Evolutionary conservation across 495 filamentous ascomycete genomes (phyloP).

Genomic region (Penicillium canariense): DNA sequence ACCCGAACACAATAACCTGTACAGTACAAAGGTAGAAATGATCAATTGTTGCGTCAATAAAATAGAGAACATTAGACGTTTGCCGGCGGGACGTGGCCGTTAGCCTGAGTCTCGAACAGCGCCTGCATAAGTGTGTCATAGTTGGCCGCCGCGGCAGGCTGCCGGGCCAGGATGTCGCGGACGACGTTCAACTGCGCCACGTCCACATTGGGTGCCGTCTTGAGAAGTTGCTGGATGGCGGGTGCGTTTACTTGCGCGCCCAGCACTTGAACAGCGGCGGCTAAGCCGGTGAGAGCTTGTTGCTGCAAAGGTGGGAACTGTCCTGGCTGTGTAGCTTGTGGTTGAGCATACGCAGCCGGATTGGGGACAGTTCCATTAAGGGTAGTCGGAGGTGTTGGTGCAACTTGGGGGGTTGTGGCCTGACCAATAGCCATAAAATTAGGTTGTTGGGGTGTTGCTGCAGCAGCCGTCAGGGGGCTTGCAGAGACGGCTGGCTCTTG

Average conservation of each 20-base stretch:
- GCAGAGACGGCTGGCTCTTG: constrained; percentile 37
- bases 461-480: constrained; percentile 45
- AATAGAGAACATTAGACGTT: constrained; percentile 17
- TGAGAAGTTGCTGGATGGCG: constrained; percentile 64
- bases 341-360: constrained; percentile 38
- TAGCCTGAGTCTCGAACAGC: constrained; percentile 37
- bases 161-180: constrained; percentile 53
- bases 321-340: constrained; percentile 19
- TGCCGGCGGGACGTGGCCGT: constrained; percentile 31
- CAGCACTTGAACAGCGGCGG: constrained; percentile 50
- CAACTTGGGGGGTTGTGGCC: constrained; percentile 20
- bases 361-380: constrained; percentile 17
- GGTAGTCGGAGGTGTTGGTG: constrained; percentile 26
- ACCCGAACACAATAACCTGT: constrained; percentile 10
- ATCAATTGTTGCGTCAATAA: constrained; percentile 7
- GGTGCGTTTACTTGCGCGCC: constrained; percentile 58
- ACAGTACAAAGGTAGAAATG: constrained; percentile 14
- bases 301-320: constrained; percentile 19
- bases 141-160: constrained; percentile 44
- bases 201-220: constrained; percentile 61
- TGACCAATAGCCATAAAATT: constrained; percentile 27
- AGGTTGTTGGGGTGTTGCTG: constrained; percentile 37
- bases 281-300: constrained; percentile 19
- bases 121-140: constrained; percentile 40
- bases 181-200: constrained; percentile 63